Evolutionary conservation across 225 moss, liverwort and hornwort genomes (phyloP).

Genomic region (Climacium dendroides): DNA sequence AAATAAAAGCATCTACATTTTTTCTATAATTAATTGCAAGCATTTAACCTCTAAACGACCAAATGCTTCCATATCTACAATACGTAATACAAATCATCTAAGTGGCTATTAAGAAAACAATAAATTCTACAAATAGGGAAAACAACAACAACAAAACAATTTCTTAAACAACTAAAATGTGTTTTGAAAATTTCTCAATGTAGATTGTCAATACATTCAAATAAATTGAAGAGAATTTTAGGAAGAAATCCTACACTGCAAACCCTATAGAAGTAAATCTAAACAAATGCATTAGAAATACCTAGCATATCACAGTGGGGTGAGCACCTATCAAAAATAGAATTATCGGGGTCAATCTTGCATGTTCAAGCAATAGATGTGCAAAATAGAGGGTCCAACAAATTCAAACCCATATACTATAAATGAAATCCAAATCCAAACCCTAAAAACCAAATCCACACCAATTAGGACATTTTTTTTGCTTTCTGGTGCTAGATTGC

Average conservation of each 20-base stretch:
- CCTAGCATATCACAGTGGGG: background rate
- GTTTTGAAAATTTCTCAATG: too few species aligned
- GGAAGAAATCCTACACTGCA: rapidly evolving
- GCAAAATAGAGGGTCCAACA: background rate
- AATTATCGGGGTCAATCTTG: too few species aligned
- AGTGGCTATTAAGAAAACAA: background rate
- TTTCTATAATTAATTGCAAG: background rate
- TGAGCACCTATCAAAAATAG: too few species aligned
- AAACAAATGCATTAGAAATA: background rate
- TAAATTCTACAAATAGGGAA: rapidly evolving
- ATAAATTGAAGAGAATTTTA: background rate
- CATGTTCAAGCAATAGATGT: rapidly evolving
- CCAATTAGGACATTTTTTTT: too few species aligned
- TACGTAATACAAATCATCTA: background rate
- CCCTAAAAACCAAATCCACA: background rate
- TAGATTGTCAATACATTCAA: too few species aligned
- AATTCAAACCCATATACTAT: background rate
- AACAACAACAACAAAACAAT: background rate
- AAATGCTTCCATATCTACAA: background rate
- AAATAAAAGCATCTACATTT: background rate
- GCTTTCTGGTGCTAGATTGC: too few species aligned
- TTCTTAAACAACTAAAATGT: background rate
- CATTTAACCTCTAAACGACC: background rate
- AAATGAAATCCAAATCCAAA: background rate
- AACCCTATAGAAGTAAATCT: too few species aligned